These are phyloP conservation scores for Trichophyton equinum DNA, from an alignment of 2,329 filamentous ascomycete genomes.

Conservation along the genomic window DNA sequence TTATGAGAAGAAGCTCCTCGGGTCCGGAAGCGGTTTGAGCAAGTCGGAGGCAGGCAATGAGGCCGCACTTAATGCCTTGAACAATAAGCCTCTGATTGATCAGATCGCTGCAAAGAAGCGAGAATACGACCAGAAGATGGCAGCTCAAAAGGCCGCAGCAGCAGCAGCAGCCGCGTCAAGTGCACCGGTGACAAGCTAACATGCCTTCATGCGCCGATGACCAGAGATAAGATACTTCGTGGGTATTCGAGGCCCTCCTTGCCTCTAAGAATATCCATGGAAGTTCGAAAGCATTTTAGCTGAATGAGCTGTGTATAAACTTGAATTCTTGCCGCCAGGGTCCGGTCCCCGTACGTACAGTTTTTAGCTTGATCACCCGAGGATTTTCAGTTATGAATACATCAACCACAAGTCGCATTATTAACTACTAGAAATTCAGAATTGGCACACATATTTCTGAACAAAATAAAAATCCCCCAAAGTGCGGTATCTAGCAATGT, in stretches of 20 bases:
- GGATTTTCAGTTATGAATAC: too few species aligned
- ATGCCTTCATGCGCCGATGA: not conserved
- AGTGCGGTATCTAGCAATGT: too few species aligned
- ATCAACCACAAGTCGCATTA: too few species aligned
- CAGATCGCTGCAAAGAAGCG: slow-evolving; percentile 27
- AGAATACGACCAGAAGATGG: slow-evolving; percentile 14
- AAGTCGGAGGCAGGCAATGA: slow-evolving; percentile 35
- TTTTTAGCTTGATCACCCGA: too few species aligned
- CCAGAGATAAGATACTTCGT: not conserved
- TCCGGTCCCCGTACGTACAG: too few species aligned
- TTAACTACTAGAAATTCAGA: too few species aligned
- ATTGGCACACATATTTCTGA: too few species aligned
- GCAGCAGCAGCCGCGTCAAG: not conserved
- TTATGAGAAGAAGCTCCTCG: slow-evolving; percentile 32
- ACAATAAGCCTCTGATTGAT: slow-evolving; percentile 28
- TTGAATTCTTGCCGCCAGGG: too few species aligned
- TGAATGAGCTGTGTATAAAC: not conserved
- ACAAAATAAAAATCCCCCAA: too few species aligned
- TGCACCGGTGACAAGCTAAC: not conserved
- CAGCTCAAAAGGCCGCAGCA: slow-evolving; percentile 6
- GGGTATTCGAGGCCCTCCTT: not conserved
- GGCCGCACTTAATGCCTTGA: slow-evolving; percentile 32
- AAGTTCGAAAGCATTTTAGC: not conserved
- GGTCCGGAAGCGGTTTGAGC: slow-evolving; percentile 33
- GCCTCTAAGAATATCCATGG: not conserved